Percentiles rank a stretch among this genome's conserved stretches.
Evolutionary conservation across 768 basidiomycete genomes (phyloP).

Genomic region (Paxillus involutus): DNA sequence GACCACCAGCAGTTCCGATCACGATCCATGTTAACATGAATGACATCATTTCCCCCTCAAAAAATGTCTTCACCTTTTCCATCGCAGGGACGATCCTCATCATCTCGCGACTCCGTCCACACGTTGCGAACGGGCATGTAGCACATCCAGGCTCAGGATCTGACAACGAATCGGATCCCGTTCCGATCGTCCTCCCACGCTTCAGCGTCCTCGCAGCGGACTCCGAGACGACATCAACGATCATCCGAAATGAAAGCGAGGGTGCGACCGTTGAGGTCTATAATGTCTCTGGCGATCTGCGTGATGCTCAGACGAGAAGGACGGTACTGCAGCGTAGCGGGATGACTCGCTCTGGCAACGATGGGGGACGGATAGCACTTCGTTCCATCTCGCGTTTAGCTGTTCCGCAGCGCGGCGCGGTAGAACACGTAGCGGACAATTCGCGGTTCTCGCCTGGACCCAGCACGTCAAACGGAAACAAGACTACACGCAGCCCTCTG

Average conservation of each 20-base stretch:
- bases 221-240: conserved; percentile 53
- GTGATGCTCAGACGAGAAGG: conserved; percentile 61
- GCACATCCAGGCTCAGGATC: conserved; percentile 11
- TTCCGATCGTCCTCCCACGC: conserved; percentile 61
- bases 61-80: conserved; percentile 63
- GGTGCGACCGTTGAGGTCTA: conserved; percentile 59
- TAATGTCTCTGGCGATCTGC: conserved; percentile 54
- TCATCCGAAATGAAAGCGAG: conserved; percentile 61
- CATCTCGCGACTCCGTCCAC: conserved; percentile 39
- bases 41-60: conserved; percentile 64
- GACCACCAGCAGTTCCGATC: conserved; percentile 59
- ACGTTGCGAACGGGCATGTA: conserved; percentile 22
- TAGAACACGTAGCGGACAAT: conserved; percentile 21
- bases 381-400: conserved; percentile 37
- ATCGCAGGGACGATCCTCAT: conserved; percentile 68
- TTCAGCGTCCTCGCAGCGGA: conserved; percentile 73
- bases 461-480: conserved; percentile 21
- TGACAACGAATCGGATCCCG: conserved; percentile 36
- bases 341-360: conserved; percentile 58
- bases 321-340: conserved; percentile 62
- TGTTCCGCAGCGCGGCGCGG: conserved; percentile 14
- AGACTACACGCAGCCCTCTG: conserved; percentile 9
- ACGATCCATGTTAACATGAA: conserved; percentile 82
- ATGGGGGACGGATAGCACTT: conserved; percentile 58
- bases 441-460: conserved; percentile 17